Base-by-base conservation (phyloP, 2,329 filamentous ascomycete species). In the Pseudopithomyces maydicus region DNA sequence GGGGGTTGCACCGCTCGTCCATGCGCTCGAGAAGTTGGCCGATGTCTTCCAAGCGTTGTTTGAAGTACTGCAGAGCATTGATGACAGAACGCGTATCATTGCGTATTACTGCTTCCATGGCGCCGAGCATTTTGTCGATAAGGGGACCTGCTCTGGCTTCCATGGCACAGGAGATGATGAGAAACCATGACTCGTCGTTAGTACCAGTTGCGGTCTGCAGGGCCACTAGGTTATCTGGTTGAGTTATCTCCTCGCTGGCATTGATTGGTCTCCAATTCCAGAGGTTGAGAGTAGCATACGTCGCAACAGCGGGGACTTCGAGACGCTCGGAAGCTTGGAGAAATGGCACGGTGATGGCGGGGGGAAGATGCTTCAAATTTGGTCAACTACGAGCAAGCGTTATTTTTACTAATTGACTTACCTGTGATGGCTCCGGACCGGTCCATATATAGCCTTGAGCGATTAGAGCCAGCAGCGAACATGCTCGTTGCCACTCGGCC, bases 381-480 rank as follows among this genome's bases (percentile, higher is more conserved):
- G 15, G 33, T 70, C 19, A 71, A 61, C 20, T 51, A 41, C n/a
- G 38, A 14, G 36, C 5, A n/a, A n/a, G 52, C 11, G 6, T 2
- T 0, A n/a, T 4, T 6, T 10, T 14, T 3, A 14, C 4, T 26
- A 6, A 38, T 2, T 8, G 19, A 19, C 77, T 66, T 67, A 91
- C 90, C 77, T 93, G 87, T 58, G 84, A 82, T 8, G 90, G 87
- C 52, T 80, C 82, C 20, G 88, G 83, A 5, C 88, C 89, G 46
- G 90, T 89, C 91, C 91, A 96, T 14, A 95, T 86, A 72, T 94
- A 92, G 8, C 84, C 87, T 73, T 96, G 90, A 0, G 90, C 82
- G 48, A 93, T 80, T 62, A 92, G 90, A 0, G 84, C 84, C 44
- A 95, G 77, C 10, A 93, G 81, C 1, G 87, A 80, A 71, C 92